Evolutionary conservation across 2,329 filamentous ascomycete species (phyloP).

Genomic region (Zymoseptoria ardabiliae): DNA sequence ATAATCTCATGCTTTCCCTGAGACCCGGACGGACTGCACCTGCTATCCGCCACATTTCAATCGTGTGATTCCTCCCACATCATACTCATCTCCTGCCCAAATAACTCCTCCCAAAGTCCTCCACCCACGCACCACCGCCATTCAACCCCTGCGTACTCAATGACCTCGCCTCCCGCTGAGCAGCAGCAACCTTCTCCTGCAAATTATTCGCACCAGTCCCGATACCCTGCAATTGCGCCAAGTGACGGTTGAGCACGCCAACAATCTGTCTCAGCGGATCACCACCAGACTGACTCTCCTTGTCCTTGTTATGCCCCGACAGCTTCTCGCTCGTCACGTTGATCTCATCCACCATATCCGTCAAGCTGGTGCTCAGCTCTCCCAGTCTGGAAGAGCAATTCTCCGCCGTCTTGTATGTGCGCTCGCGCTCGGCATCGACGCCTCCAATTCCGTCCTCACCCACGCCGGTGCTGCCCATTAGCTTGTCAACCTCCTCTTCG

Average conservation of each 20-base stretch:
- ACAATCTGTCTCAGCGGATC: constrained; percentile 85
- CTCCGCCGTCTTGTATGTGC: constrained; percentile 90
- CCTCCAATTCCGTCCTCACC: constrained; percentile 54
- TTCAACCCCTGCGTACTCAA: constrained; percentile 40
- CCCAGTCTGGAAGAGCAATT: constrained; percentile 84
- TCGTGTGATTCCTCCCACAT: not conserved
- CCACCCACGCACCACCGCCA: constrained; percentile 61
- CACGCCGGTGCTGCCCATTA: constrained; percentile 68
- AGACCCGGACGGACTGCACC: no score
- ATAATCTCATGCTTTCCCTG: no score
- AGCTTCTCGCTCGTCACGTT: constrained; percentile 85
- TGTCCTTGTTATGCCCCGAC: constrained; percentile 66
- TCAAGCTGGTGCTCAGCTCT: constrained; percentile 86
- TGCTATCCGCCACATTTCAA: not conserved
- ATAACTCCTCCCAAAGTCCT: constrained; percentile 87
- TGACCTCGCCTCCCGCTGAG: constrained; percentile 67
- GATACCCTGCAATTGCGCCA: constrained; percentile 87
- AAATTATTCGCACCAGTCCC: constrained; percentile 75
- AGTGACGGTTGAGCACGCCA: constrained; percentile 85
- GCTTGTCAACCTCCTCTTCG: constrained; percentile 81
- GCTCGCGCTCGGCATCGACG: constrained; percentile 90
- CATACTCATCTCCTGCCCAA: constrained; percentile 44
- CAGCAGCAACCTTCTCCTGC: constrained; percentile 71
- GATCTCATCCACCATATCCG: constrained; percentile 97
- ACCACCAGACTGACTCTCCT: constrained; percentile 47